These are phyloP conservation scores for Chaetomium sp. DNA, from an alignment of 2,329 filamentous ascomycete genomes.

Conservation along the genomic window DNA sequence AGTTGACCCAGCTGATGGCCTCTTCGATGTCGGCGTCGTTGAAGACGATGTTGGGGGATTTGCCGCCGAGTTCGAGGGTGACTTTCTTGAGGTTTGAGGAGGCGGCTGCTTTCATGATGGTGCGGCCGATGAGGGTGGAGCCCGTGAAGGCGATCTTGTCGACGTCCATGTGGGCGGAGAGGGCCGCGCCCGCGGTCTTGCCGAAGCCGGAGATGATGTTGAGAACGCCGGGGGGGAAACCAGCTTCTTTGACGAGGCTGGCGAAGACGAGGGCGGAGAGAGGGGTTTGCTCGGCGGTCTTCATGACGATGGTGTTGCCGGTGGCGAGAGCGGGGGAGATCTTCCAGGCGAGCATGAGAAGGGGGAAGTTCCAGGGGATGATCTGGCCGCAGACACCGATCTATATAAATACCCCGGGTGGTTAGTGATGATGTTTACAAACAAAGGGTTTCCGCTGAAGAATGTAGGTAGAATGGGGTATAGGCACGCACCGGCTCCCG, in stretches of 20 bases:
- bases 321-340: slow-evolving; percentile 65
- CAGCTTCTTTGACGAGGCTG: slow-evolving; percentile 64
- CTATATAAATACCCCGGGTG: background rate
- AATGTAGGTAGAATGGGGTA: too few species aligned
- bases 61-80: slow-evolving; percentile 72
- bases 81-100: slow-evolving; percentile 76
- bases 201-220: slow-evolving; percentile 76
- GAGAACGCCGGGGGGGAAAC: slow-evolving; percentile 70
- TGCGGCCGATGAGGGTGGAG: slow-evolving; percentile 64
- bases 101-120: slow-evolving; percentile 76
- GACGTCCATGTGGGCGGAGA: slow-evolving; percentile 69
- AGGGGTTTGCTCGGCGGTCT: slow-evolving; percentile 71
- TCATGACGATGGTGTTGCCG: slow-evolving; percentile 66
- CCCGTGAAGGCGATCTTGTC: slow-evolving; percentile 83
- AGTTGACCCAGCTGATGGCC: slow-evolving; percentile 72
- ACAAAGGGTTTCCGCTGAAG: too few species aligned
- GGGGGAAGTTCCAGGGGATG: slow-evolving; percentile 84
- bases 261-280: slow-evolving; percentile 61
- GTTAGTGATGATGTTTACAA: background rate
- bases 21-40: slow-evolving; percentile 71
- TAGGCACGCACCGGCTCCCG: slow-evolving; percentile 57
- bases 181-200: slow-evolving; percentile 68
- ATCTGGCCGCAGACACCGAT: slow-evolving; percentile 55
- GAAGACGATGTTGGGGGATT: slow-evolving; percentile 76
- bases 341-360: slow-evolving; percentile 81